A percentile compares a stretch with the other conserved stretches of the same genome.
phyloP scores from a whole-genome alignment of 345 rosid species.

The Gossypium arboreum region DNA sequence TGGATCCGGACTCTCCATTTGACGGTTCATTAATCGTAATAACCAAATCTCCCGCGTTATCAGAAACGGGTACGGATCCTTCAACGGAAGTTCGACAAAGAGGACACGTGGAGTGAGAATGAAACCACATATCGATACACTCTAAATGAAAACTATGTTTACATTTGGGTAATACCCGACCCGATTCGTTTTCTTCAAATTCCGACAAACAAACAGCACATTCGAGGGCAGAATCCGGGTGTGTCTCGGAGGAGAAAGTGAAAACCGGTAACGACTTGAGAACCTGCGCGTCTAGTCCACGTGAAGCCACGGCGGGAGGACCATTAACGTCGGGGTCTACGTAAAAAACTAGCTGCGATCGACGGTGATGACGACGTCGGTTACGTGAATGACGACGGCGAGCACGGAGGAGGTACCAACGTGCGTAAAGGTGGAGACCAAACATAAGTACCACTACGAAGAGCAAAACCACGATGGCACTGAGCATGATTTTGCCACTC shows the following conservation, averaged over 20 bases:
- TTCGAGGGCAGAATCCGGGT: constrained; percentile 41
- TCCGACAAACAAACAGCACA: constrained; percentile 40
- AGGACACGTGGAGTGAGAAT: constrained; percentile 86
- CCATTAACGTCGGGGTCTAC: constrained; percentile 29
- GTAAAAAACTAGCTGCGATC: constrained; percentile 52
- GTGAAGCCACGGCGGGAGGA: constrained; percentile 14
- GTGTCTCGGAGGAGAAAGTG: constrained; percentile 36
- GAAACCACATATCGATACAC: constrained; percentile 98
- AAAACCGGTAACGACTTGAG: constrained; percentile 67
- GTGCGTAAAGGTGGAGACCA: constrained; percentile 75
- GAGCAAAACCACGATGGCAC: constrained; percentile 59
- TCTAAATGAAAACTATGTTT: constrained; percentile 75
- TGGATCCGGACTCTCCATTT: constrained; percentile 25
- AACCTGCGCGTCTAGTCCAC: constrained; percentile 58
- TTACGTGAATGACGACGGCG: constrained; percentile 46
- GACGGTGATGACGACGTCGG: constrained; percentile 37
- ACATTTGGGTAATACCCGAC: constrained; percentile 76
- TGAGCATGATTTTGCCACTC: constrained; percentile 72
- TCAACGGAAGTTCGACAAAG: constrained; percentile 83
- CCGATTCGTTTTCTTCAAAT: constrained; percentile 70
- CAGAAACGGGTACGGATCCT: background rate
- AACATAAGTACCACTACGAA: constrained; percentile 65
- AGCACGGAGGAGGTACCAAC: constrained; percentile 75
- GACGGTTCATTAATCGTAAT: constrained; percentile 13
- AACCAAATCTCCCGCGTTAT: constrained; percentile 20